Conservation (phyloP, 2,329 filamentous ascomycete species). For the Monosporascus sp. region DNA sequence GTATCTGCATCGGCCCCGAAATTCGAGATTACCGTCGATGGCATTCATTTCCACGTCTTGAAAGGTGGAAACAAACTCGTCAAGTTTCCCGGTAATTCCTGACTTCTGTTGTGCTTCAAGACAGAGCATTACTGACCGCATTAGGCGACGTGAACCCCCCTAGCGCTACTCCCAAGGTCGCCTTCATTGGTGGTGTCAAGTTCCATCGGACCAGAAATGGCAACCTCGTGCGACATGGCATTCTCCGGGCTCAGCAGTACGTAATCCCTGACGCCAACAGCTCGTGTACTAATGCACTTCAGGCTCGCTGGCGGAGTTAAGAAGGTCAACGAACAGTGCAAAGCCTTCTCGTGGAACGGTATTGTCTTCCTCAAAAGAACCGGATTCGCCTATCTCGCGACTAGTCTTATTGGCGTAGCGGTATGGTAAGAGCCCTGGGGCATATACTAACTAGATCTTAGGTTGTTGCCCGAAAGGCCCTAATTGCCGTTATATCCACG, state of each 20-base stretch:
- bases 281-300: conserved; percentile 23
- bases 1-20: conserved; percentile 29
- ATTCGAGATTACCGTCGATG: conserved; percentile 64
- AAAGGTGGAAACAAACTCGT: conserved; percentile 79
- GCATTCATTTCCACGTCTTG: conserved; percentile 67
- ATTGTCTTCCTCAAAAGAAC: conserved; percentile 42
- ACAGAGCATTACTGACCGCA: conserved; percentile 14
- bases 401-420: conserved; percentile 23
- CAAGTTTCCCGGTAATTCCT: conserved; percentile 61
- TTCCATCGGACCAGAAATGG: conserved; percentile 85
- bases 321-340: conserved; percentile 71
- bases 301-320: conserved; percentile 51
- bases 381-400: conserved; percentile 29
- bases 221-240: conserved; percentile 73
- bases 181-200: conserved; percentile 68
- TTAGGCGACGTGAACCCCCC: conserved; percentile 55
- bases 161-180: conserved; percentile 68
- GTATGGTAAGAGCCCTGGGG: conserved; percentile 34
- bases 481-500: conserved; percentile 75
- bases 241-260: conserved; percentile 73
- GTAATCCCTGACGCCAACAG: conserved; percentile 27
- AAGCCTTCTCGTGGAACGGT: conserved; percentile 65
- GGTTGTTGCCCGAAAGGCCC: conserved; percentile 83
- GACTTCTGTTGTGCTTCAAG: conserved; percentile 8
- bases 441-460: conserved; percentile 44